Conservation (phyloP, 352 stramenopile species). For the Pythium dissimile region DNA sequence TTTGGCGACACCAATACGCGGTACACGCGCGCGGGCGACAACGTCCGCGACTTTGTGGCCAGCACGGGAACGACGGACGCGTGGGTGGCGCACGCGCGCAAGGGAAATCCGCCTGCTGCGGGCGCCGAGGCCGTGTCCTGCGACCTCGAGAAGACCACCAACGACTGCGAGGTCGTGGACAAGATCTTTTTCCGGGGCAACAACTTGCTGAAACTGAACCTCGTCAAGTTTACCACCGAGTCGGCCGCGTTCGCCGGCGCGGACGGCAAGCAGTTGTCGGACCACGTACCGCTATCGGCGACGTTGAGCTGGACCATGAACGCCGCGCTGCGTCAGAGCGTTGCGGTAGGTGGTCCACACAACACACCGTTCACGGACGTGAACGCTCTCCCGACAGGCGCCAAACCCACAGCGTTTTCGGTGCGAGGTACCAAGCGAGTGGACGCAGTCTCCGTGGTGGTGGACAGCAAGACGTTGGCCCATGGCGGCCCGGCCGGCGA, state of each 20-base stretch:
- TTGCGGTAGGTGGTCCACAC: constrained; percentile 34
- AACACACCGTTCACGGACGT: constrained; percentile 38
- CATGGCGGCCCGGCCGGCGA: constrained; percentile 40
- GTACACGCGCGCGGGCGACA: constrained; percentile 46
- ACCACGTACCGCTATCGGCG: constrained; percentile 46
- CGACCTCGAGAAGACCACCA: constrained; percentile 28
- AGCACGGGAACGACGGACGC: constrained; percentile 33
- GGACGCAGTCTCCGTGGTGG: constrained; percentile 35
- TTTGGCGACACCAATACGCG: constrained; percentile 59
- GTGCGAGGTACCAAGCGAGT: constrained; percentile 30
- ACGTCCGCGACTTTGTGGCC: constrained; percentile 30
- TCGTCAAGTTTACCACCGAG: constrained; percentile 39
- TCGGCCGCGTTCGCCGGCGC: constrained; percentile 32
- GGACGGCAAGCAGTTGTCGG: constrained; percentile 32
- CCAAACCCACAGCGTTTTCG: constrained; percentile 29
- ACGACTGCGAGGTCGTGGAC: constrained; percentile 53
- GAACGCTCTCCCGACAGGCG: constrained; percentile 21
- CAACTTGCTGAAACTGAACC: constrained; percentile 22
- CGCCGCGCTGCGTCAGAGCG: constrained; percentile 28
- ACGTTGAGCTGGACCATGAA: constrained; percentile 37
- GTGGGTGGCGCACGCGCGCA: constrained; percentile 40
- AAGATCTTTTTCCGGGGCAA: constrained; percentile 58
- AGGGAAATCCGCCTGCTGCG: constrained; percentile 24
- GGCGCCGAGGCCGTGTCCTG: constrained; percentile 38
- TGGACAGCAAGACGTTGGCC: constrained; percentile 19